Conservation (phyloP, 2,329 filamentous ascomycete species). For the Whalleya microplaca region DNA sequence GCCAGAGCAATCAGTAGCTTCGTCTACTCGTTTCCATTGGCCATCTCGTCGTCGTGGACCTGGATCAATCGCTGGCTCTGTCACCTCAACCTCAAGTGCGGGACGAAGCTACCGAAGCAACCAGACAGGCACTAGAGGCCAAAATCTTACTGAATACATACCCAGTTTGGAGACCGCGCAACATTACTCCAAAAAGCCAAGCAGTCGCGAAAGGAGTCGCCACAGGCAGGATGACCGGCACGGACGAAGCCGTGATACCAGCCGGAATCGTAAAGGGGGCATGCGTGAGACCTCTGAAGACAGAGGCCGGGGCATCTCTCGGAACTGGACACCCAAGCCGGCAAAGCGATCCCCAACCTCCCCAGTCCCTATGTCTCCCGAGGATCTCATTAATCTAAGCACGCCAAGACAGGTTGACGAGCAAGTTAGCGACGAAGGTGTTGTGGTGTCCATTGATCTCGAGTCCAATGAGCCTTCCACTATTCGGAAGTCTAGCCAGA, state of each 20-base stretch:
- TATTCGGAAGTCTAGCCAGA: conserved; percentile 47
- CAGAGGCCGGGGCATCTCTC: conserved; percentile 67
- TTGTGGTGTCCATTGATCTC: conserved; percentile 32
- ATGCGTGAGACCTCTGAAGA: conserved; percentile 69
- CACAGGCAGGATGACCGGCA: conserved; percentile 49
- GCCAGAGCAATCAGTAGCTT: conserved; percentile 57
- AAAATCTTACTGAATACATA: conserved; percentile 81
- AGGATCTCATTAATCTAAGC: conserved; percentile 72
- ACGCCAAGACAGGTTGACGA: conserved; percentile 44
- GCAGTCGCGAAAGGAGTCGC: conserved; percentile 58
- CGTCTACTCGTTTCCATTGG: conserved; percentile 60
- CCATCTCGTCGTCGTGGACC: conserved; percentile 57
- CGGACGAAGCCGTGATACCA: conserved; percentile 48
- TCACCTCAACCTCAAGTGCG: conserved; percentile 59
- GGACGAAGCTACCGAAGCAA: conserved; percentile 55
- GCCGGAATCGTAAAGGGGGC: conserved; percentile 52
- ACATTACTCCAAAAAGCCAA: conserved; percentile 59
- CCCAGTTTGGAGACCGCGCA: conserved; percentile 81
- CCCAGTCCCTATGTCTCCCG: conserved; percentile 90
- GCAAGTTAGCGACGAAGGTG: conserved; percentile 28
- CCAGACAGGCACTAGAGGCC: conserved; percentile 51
- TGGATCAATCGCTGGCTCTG: conserved; percentile 60
- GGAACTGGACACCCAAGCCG: conserved; percentile 68
- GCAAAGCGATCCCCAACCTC: conserved; percentile 89
- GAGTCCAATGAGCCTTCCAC: conserved; percentile 47